These are phyloP conservation scores for Arthroderma sp. DNA, from an alignment of 2,329 filamentous ascomycete genomes.

Conservation along the genomic window DNA sequence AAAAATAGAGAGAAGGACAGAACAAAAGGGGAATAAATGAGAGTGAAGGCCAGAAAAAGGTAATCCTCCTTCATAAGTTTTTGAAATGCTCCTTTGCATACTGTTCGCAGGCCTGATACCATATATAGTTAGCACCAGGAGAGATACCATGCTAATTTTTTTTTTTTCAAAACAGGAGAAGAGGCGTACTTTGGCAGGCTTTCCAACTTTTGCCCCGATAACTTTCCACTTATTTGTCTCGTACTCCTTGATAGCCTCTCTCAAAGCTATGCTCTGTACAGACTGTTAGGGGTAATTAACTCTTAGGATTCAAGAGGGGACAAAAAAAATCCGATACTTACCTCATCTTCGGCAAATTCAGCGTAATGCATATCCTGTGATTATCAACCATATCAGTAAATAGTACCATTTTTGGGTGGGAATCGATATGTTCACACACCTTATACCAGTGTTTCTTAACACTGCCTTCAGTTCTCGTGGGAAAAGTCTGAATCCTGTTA, in stretches of 20 bases:
- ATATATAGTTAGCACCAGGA: conserved; percentile 12
- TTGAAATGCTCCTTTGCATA: conserved; percentile 91
- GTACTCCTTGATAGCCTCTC: conserved; percentile 95
- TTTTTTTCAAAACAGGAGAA: background rate
- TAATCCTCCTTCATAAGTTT: conserved; percentile 19
- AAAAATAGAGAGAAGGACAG: background rate
- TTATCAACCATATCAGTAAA: background rate
- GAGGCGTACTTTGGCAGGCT: conserved; percentile 71
- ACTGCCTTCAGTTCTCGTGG: conserved; percentile 83
- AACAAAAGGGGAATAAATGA: background rate
- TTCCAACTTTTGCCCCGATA: conserved; percentile 91
- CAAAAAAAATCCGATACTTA: conserved; percentile 28
- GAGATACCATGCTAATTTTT: conserved; percentile 4
- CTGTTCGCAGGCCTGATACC: conserved; percentile 61
- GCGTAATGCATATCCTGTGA: conserved; percentile 94
- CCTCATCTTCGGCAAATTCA: conserved; percentile 95
- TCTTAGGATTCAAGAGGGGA: conserved; percentile 13
- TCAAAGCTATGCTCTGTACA: conserved; percentile 39
- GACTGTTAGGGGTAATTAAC: conserved; percentile 5
- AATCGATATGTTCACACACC: conserved; percentile 36
- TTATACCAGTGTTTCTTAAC: conserved; percentile 99
- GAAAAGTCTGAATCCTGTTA: conserved; percentile 56
- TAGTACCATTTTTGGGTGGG: background rate
- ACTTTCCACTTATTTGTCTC: conserved; percentile 98
- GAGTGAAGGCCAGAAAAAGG: background rate